phyloP scores from a whole-genome alignment of 441 rosid genomes.

The Croton setiger region DNA sequence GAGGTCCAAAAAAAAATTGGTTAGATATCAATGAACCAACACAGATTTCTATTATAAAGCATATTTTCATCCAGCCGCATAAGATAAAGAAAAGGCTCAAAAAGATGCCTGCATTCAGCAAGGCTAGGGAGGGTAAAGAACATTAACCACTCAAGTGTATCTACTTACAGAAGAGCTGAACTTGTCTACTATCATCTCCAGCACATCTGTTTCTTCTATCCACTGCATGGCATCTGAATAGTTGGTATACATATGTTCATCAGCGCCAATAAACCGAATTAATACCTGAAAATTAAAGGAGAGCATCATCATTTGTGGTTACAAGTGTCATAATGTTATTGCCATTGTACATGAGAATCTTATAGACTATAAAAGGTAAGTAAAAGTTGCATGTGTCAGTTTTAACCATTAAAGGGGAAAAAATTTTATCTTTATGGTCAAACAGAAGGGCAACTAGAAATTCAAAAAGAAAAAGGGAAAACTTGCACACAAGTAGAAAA shows the following conservation, averaged over 20 bases:
- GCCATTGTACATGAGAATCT: no score
- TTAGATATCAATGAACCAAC: background rate
- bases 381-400: background rate
- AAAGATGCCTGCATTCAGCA: background rate
- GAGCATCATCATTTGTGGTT: background rate
- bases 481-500: background rate
- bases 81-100: background rate
- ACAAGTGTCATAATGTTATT: background rate
- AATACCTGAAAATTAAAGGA: constrained; percentile 53
- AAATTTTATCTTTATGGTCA: background rate
- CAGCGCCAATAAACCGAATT: constrained; percentile 82
- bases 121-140: background rate
- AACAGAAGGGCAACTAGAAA: background rate
- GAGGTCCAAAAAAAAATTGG: constrained; percentile 1
- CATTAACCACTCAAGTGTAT: background rate
- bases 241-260: constrained; percentile 82
- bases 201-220: constrained; percentile 82
- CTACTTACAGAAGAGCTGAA: constrained; percentile 89
- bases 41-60: background rate
- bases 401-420: background rate
- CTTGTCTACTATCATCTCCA: constrained; percentile 90
- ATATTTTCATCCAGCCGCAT: background rate
- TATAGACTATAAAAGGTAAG: background rate
- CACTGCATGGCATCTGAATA: constrained; percentile 73
- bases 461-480: background rate